Conservation (phyloP, 1,284 basidiomycete genomes). For the Apiotrichum sp. region DNA sequence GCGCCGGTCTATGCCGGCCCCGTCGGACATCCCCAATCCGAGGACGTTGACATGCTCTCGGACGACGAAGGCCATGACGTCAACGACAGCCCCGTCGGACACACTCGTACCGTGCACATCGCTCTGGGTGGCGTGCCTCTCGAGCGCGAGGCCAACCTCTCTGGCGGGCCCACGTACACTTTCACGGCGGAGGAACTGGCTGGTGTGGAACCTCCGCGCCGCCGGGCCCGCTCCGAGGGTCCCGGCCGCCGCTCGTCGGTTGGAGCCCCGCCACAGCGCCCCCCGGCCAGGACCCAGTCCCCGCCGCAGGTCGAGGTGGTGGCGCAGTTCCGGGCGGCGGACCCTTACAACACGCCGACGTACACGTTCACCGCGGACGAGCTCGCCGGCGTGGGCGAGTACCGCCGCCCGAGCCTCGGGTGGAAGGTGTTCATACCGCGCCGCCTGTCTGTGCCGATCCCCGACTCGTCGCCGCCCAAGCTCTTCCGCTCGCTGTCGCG, state of each 20-base stretch:
- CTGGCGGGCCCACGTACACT: neutral
- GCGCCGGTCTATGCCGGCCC: neutral
- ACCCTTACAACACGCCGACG: neutral
- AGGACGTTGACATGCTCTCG: neutral
- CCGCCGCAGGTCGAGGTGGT: neutral
- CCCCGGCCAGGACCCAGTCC: neutral
- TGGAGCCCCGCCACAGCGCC: neutral
- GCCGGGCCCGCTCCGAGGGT: neutral
- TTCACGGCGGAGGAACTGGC: slow-evolving; percentile 1
- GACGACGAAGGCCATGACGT: neutral
- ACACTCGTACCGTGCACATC: neutral
- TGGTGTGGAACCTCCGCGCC: neutral
- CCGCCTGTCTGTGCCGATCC: neutral
- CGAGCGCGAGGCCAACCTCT: neutral
- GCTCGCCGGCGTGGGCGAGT: neutral
- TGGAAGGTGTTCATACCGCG: neutral
- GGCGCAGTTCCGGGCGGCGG: neutral
- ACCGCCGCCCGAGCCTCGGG: neutral
- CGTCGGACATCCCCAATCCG: neutral
- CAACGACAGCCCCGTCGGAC: neutral
- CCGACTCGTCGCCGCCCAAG: neutral
- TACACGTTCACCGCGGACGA: neutral
- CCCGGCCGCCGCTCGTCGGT: neutral
- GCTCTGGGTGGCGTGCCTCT: neutral
- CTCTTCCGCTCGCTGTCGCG: neutral